Base-by-base conservation (phyloP, 768 basidiomycete genomes). In the Suillus paluster region DNA sequence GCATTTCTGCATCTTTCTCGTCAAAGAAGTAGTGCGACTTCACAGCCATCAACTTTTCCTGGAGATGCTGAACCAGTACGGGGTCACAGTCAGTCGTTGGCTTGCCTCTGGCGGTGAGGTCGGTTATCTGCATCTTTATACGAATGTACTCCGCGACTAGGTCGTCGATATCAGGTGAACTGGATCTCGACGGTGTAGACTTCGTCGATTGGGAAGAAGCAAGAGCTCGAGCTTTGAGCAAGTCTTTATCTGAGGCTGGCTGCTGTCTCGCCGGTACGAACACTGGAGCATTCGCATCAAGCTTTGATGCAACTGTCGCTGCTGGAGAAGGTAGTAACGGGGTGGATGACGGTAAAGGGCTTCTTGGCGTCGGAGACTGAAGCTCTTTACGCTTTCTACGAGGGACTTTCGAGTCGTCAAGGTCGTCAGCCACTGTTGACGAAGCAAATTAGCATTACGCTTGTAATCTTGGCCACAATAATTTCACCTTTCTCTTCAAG, bases 11-110 rank as follows among this genome's bases (percentile, higher is more conserved):
- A 63, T 90, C 88, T 59, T 76, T 78, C 66, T 85, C 81, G 60
- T 91, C 81, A 68, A 95, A 94, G 60, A 92, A 83, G 66, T 92
- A 92, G 71, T 89, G 79, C 25, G 78, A 75, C 68, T 83, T 82
- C 27, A 86, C 70, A 25, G 69, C 73, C 48, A 77, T 71, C 44
- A 92, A 72, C 44, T 78, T 84, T 53, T 75, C 68, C 11, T 79
- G 81, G 41, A 91, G 71, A 30, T 76, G 69, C 59, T 73, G 75
- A 14, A 79, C 66, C 30, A 75, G 68, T 21, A 70, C 60, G n/a
- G 69, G 63, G 50, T 42, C 69, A 67, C 48, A 65, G 50, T 73
- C 69, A 44, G 66, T 70, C 3, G 75, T 46, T 23, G 67, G 67
- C 7, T n/a, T 17, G 27, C 73, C 67, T 33, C 73, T 74, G 23